Evolutionary conservation across 345 rosid species (phyloP).

Genomic region (Gynandropsis gynandra): DNA sequence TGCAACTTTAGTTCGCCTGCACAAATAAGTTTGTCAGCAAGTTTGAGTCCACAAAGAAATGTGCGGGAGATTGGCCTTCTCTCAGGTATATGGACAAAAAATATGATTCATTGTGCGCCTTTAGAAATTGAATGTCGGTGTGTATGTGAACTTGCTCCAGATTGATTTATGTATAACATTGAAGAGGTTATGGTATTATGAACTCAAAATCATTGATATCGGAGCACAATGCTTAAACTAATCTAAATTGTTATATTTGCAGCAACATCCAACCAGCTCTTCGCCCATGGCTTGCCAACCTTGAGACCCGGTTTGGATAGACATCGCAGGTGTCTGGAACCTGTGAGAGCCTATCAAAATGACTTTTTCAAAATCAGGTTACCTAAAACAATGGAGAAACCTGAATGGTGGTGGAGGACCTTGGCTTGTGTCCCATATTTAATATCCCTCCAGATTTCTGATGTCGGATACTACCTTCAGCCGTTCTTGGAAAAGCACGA

Average conservation of each 20-base stretch:
- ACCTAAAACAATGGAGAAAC: constrained; percentile 46
- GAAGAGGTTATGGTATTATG: too few species aligned
- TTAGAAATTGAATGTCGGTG: neutral
- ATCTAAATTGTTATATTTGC: constrained; percentile 9
- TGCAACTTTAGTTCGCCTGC: neutral
- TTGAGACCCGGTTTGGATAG: constrained; percentile 11
- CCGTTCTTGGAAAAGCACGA: constrained; percentile 55
- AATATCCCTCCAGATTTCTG: constrained; percentile 71
- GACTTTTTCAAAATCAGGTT: constrained; percentile 37
- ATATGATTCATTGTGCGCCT: neutral
- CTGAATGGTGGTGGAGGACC: constrained; percentile 90
- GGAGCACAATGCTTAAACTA: too few species aligned
- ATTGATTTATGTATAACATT: too few species aligned
- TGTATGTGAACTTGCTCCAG: neutral
- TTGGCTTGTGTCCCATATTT: constrained; percentile 66
- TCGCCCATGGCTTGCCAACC: constrained; percentile 23
- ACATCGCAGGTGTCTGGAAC: constrained; percentile 1
- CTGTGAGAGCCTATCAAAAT: constrained; percentile 32
- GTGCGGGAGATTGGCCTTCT: constrained; percentile 12
- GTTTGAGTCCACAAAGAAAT: constrained; percentile 8
- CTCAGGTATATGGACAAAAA: constrained; percentile 22
- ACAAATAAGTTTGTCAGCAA: constrained; percentile 14
- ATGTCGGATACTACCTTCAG: constrained; percentile 53
- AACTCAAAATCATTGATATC: too few species aligned
- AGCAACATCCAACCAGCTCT: constrained; percentile 16